phyloP scores from a whole-genome alignment of 768 basidiomycete genomes.

The Coprinopsis strossmayeri region DNA sequence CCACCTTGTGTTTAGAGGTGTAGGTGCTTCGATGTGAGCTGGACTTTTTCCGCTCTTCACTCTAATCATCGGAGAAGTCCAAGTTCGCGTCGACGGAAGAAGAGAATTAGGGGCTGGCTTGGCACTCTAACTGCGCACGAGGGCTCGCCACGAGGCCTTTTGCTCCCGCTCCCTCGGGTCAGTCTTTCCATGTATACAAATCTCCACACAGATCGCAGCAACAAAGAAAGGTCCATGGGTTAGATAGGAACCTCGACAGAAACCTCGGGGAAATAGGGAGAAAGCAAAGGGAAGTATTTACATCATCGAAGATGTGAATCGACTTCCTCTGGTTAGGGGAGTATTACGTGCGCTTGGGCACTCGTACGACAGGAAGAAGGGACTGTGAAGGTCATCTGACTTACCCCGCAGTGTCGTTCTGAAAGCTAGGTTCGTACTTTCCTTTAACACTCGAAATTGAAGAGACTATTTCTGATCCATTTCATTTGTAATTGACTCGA shows the following conservation, averaged over 20 bases:
- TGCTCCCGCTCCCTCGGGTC: not conserved
- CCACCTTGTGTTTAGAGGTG: too few species aligned
- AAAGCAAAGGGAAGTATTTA: not conserved
- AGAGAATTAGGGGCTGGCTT: not conserved
- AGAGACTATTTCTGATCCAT: too few species aligned
- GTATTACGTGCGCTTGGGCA: not conserved
- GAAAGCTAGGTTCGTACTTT: not conserved
- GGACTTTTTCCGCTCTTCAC: too few species aligned
- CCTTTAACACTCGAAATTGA: not conserved
- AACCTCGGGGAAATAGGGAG: not conserved
- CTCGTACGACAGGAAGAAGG: not conserved
- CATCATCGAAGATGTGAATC: not conserved
- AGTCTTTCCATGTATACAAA: not conserved
- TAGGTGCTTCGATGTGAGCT: too few species aligned
- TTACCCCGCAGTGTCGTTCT: not conserved
- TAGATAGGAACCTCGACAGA: not conserved
- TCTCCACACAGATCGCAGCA: not conserved
- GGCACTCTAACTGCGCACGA: too few species aligned
- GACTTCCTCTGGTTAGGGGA: not conserved
- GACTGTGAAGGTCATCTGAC: not conserved
- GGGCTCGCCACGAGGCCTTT: constrained; percentile 1
- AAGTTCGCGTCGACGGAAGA: too few species aligned
- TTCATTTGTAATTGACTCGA: not conserved
- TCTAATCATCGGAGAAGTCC: too few species aligned
- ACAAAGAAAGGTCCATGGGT: too few species aligned